A percentile compares a stretch with the other conserved stretches of the same genome.
Evolutionary conservation across 768 basidiomycete species (phyloP).

Genomic region (Hygrocybe coccinea): DNA sequence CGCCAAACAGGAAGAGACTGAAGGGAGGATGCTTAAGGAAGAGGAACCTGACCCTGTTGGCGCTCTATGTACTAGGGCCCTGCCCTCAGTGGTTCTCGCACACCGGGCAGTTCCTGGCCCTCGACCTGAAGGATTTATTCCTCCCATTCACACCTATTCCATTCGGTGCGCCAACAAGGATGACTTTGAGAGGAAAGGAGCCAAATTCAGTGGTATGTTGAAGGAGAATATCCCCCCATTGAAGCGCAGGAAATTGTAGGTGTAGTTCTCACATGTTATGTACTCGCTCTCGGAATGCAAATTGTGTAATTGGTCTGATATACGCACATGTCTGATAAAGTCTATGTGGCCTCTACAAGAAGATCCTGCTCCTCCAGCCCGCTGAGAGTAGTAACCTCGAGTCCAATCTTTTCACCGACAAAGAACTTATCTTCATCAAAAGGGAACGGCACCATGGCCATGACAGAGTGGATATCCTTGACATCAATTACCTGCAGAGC

Average conservation of each 20-base stretch:
- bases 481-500: conserved; percentile 6
- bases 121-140: no score
- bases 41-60: no score
- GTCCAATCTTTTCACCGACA: conserved; percentile 39
- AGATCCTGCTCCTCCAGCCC: not conserved
- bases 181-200: not conserved
- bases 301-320: no score
- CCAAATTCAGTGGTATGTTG: not conserved
- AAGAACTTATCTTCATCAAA: conserved; percentile 36
- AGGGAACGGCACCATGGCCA: conserved; percentile 23
- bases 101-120: no score
- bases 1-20: not conserved
- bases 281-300: no score
- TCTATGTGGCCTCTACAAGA: no score
- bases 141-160: not conserved
- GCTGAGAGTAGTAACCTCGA: conserved; percentile 7
- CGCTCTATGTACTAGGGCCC: no score
- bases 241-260: no score
- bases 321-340: no score
- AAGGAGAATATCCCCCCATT: not conserved
- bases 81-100: no score
- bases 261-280: no score
- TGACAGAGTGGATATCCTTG: conserved; percentile 15
- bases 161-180: not conserved
- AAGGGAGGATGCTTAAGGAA: no score